phyloP scores from a whole-genome alignment of 75 land plant species.

The Picea glauca region DNA sequence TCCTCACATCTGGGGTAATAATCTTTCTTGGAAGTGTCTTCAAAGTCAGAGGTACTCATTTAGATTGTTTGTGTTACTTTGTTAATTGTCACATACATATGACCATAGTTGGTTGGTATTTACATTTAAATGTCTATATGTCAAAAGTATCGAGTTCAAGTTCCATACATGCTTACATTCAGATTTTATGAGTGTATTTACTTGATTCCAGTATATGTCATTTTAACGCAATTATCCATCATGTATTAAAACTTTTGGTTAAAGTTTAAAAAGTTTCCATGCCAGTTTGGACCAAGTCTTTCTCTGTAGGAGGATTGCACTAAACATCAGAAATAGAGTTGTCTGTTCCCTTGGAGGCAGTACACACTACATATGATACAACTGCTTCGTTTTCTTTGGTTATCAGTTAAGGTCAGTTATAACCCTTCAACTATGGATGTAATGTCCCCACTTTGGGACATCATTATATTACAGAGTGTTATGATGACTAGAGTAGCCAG shows the following conservation, averaged over 20 bases:
- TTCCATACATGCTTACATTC: not conserved
- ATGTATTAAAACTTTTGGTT: not conserved
- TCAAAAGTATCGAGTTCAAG: not conserved
- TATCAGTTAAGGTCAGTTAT: not conserved
- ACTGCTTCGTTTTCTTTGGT: not conserved
- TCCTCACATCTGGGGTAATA: constrained; percentile 14
- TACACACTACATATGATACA: not conserved
- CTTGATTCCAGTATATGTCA: not conserved
- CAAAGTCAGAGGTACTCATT: not conserved
- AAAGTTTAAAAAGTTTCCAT: not conserved
- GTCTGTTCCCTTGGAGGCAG: not conserved
- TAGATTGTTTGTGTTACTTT: constrained; percentile 5
- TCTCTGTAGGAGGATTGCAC: not conserved
- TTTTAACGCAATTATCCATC: not conserved
- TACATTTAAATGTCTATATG: not conserved
- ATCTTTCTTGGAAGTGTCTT: constrained; percentile 1
- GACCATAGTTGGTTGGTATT: constrained; percentile 1
- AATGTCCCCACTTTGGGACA: too few relatives aligned
- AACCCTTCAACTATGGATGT: not conserved
- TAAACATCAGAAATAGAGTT: not conserved
- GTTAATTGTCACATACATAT: not conserved
- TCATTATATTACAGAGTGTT: too few relatives aligned
- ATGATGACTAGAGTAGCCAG: too few relatives aligned
- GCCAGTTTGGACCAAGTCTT: not conserved
- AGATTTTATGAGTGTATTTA: not conserved